These are phyloP conservation scores for Rhizopogon vinicolor DNA, from an alignment of 768 basidiomycete genomes.

Conservation along the genomic window DNA sequence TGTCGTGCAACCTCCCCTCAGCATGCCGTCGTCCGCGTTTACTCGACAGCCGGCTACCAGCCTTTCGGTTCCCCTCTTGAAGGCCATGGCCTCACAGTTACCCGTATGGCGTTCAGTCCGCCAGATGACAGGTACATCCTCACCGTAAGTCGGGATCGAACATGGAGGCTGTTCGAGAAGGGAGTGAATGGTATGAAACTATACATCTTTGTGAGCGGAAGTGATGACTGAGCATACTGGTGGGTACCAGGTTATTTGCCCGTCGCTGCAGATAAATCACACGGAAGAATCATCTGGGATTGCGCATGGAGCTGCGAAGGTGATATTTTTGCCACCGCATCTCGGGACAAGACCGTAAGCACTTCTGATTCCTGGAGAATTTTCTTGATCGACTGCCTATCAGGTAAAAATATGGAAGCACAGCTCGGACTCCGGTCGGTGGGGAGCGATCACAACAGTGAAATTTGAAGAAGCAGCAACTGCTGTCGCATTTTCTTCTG, in stretches of 20 bases:
- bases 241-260: constrained; percentile 53
- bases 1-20: constrained; percentile 86
- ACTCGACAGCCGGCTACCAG: constrained; percentile 68
- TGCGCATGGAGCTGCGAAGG: constrained; percentile 80
- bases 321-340: constrained; percentile 85
- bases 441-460: constrained; percentile 57
- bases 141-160: constrained; percentile 87
- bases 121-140: constrained; percentile 75
- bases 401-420: constrained; percentile 85
- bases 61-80: constrained; percentile 65
- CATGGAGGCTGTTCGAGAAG: constrained; percentile 79
- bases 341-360: constrained; percentile 88
- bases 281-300: constrained; percentile 95
- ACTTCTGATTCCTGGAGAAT: not conserved
- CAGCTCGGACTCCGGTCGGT: constrained; percentile 33
- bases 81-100: constrained; percentile 89
- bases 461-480: constrained; percentile 78
- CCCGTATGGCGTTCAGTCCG: constrained; percentile 78
- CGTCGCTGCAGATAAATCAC: constrained; percentile 72
- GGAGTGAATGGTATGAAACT: constrained; percentile 34
- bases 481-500: constrained; percentile 62
- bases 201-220: not conserved
- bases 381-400: not conserved
- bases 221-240: not conserved
- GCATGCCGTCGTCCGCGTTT: constrained; percentile 86